Evolutionary conservation across 108 stramenopile genomes (phyloP).

Genomic region (Fistulifera pelliculosa): DNA sequence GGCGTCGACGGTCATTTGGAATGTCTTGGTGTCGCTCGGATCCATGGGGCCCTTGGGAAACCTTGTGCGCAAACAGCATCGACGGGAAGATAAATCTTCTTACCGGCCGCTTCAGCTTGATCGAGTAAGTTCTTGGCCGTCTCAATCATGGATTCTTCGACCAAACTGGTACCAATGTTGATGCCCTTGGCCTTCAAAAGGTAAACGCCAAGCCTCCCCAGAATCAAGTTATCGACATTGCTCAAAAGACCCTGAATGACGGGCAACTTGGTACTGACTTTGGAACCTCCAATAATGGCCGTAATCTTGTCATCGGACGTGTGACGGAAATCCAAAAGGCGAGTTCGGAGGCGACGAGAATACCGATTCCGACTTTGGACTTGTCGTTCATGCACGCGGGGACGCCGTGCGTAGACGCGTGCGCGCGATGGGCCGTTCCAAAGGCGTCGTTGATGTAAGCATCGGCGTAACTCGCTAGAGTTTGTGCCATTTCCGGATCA

Average conservation of each 20-base stretch:
- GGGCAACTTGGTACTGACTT: constrained; percentile 99
- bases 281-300: constrained; percentile 99
- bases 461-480: constrained; percentile 89
- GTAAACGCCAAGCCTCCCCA: constrained; percentile 99
- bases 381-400: constrained; percentile 87
- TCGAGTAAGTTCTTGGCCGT: constrained; percentile 93
- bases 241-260: constrained; percentile 98
- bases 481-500: constrained; percentile 86
- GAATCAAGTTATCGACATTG: constrained; percentile 97
- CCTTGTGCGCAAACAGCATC: constrained; percentile 92
- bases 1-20: constrained; percentile 58
- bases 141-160: constrained; percentile 96
- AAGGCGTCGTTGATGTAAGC: constrained; percentile 99
- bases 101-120: constrained; percentile 88
- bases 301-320: constrained; percentile 96
- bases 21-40: constrained; percentile 81
- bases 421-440: constrained; percentile 99
- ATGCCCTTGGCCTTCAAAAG: constrained; percentile 98
- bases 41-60: constrained; percentile 88
- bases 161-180: constrained; percentile 85
- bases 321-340: constrained; percentile 94
- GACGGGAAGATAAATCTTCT: constrained; percentile 88
- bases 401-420: constrained; percentile 99
- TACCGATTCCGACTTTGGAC: constrained; percentile 84
- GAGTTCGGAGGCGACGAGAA: constrained; percentile 97